Conservation (phyloP, 768 basidiomycete genomes). For the Brasilioporus rufonigricans region DNA sequence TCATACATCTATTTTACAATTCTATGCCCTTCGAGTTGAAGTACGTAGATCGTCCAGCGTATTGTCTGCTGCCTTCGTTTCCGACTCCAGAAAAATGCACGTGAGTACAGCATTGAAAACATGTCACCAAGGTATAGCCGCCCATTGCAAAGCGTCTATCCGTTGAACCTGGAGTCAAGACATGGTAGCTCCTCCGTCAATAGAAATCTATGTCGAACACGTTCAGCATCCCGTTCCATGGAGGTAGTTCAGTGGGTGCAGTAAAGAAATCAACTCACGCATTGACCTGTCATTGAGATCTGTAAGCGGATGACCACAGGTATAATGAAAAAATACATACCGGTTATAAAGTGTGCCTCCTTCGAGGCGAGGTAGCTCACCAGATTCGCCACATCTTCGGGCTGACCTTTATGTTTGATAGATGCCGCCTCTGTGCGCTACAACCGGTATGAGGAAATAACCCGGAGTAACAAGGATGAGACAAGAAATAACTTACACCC, state of each 20-base stretch:
- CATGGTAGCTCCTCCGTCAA: conserved; percentile 13
- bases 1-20: too few species aligned
- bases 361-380: conserved; percentile 35
- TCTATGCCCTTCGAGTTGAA: too few species aligned
- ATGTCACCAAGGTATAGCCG: too few species aligned
- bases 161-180: conserved; percentile 3
- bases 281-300: conserved; percentile 17
- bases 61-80: too few species aligned
- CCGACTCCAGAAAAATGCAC: too few species aligned
- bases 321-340: conserved; percentile 8
- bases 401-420: conserved; percentile 24
- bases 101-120: too few species aligned
- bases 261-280: conserved; percentile 6
- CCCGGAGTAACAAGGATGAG: neutral
- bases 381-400: conserved; percentile 31
- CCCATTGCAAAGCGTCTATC: too few species aligned
- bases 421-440: neutral
- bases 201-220: conserved; percentile 6
- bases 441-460: neutral
- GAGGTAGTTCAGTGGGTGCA: neutral
- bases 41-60: too few species aligned
- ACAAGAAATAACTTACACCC: neutral
- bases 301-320: neutral
- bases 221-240: neutral
- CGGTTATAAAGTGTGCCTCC: conserved; percentile 35